Evolutionary conservation across 768 basidiomycete species (phyloP).

Genomic region (Candolleomyces eurysporus): DNA sequence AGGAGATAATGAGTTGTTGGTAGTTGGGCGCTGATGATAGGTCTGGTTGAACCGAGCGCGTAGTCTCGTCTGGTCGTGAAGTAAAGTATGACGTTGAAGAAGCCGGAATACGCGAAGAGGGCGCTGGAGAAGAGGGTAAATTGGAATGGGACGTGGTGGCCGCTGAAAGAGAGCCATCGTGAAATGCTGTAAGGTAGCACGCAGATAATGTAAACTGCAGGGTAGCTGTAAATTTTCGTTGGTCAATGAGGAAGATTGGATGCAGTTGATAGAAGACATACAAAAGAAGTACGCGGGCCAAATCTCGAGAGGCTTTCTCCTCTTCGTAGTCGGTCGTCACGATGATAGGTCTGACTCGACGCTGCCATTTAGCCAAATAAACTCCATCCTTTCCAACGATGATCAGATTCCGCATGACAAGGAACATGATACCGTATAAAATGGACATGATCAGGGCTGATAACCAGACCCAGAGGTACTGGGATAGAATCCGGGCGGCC

Average conservation of each 20-base stretch:
- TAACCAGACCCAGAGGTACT: slow-evolving; percentile 55
- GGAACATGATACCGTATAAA: slow-evolving; percentile 43
- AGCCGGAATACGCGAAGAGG: slow-evolving; percentile 42
- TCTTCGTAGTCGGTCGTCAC: slow-evolving; percentile 21
- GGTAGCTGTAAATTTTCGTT: slow-evolving; percentile 33
- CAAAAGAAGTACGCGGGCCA: slow-evolving; percentile 49
- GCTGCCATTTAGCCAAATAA: slow-evolving; percentile 11
- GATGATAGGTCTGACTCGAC: neutral
- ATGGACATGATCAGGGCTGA: slow-evolving; percentile 39
- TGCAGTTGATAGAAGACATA: slow-evolving; percentile 23
- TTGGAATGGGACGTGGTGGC: slow-evolving; percentile 27
- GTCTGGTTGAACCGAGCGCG: slow-evolving; percentile 17
- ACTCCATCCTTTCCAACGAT: slow-evolving; percentile 24
- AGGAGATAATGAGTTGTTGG: no score
- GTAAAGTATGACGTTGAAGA: slow-evolving; percentile 43
- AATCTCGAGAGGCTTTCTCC: slow-evolving; percentile 20
- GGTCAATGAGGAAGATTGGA: neutral
- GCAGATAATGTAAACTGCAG: slow-evolving; percentile 40
- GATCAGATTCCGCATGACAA: slow-evolving; percentile 37
- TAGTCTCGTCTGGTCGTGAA: slow-evolving; percentile 26
- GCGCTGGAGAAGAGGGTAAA: slow-evolving; percentile 37
- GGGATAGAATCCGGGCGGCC: slow-evolving; percentile 41
- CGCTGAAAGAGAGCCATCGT: slow-evolving; percentile 36
- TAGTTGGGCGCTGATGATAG: neutral
- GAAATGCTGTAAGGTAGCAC: slow-evolving; percentile 41